Percentiles rank a stretch among this genome's conserved stretches.
These are phyloP conservation scores for Monascus purpureus DNA, from an alignment of 495 filamentous ascomycete species.

Conservation along the genomic window DNA sequence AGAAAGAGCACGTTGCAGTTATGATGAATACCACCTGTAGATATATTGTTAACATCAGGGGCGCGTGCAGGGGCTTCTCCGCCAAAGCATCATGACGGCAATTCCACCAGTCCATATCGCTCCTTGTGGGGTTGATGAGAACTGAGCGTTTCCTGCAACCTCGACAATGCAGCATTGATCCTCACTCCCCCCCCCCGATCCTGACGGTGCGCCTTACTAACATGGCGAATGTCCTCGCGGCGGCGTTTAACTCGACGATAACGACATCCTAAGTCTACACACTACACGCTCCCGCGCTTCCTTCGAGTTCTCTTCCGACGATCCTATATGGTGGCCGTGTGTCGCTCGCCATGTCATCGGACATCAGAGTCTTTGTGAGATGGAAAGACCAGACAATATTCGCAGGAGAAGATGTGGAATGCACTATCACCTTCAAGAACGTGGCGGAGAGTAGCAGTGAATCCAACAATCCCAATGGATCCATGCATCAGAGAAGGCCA, in stretches of 20 bases:
- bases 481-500: constrained; percentile 31
- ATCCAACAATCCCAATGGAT: constrained; percentile 12
- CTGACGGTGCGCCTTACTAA: constrained; percentile 19
- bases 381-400: constrained; percentile 88
- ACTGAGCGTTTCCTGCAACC: too few relatives aligned
- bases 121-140: too few relatives aligned
- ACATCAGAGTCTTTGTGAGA: constrained; percentile 88
- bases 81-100: too few relatives aligned
- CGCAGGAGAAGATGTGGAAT: constrained; percentile 86
- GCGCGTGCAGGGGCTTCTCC: too few relatives aligned
- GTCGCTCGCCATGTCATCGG: constrained; percentile 34
- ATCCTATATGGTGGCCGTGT: constrained; percentile 22
- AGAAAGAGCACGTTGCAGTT: too few relatives aligned
- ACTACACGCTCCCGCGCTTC: too few relatives aligned
- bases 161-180: too few relatives aligned
- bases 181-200: constrained; percentile 1
- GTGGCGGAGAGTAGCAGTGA: constrained; percentile 36
- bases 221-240: constrained; percentile 6
- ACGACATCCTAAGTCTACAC: too few relatives aligned
- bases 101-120: too few relatives aligned
- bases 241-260: constrained; percentile 1
- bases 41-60: too few relatives aligned
- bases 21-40: too few relatives aligned
- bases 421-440: constrained; percentile 93
- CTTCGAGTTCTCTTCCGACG: too few relatives aligned